These are phyloP conservation scores for Yarrowia osloensis DNA, from an alignment of 805 yeast genomes.

Conservation along the genomic window DNA sequence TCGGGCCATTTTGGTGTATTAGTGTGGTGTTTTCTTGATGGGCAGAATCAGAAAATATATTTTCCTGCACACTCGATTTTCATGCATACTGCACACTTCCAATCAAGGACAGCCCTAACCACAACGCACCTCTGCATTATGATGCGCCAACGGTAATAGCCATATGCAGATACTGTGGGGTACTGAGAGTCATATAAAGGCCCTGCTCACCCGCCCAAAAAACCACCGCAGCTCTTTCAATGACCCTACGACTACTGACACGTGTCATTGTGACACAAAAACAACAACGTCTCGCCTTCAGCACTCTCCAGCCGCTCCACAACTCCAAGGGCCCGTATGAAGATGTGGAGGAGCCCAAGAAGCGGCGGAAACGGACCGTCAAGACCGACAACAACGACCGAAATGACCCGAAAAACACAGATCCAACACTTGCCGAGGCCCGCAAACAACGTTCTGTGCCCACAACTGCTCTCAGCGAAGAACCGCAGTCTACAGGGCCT, in stretches of 20 bases:
- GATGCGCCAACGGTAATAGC: neutral
- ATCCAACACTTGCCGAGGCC: neutral
- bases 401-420: slow-evolving; percentile 1
- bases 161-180: neutral
- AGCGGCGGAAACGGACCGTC: neutral
- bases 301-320: neutral
- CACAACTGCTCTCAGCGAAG: neutral
- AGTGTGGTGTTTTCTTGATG: too few species aligned
- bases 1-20: neutral
- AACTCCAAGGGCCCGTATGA: neutral
- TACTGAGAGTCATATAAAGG: neutral
- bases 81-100: neutral
- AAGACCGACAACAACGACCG: neutral
- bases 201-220: neutral
- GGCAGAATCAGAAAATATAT: neutral
- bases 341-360: slow-evolving; percentile 12
- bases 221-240: neutral
- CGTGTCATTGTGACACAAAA: neutral
- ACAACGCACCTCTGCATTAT: neutral
- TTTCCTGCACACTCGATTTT: neutral
- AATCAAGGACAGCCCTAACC: neutral
- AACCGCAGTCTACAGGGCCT: neutral
- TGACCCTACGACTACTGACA: neutral
- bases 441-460: neutral
- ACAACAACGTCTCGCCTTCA: neutral